These are phyloP conservation scores for Fusarium dlaminii DNA, from an alignment of 2,329 filamentous ascomycete species.

Conservation along the genomic window DNA sequence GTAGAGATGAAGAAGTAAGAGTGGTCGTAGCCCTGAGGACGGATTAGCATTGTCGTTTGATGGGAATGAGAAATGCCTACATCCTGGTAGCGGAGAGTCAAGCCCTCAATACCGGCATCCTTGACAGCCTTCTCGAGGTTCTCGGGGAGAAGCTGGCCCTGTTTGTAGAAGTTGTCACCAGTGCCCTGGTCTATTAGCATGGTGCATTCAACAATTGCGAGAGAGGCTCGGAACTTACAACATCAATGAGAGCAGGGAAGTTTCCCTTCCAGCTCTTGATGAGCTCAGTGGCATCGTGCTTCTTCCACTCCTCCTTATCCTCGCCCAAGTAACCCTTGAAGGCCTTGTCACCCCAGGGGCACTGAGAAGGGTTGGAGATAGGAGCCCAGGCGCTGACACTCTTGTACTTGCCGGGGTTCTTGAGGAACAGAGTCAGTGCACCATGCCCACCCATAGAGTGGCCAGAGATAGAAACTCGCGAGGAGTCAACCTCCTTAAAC, in stretches of 20 bases:
- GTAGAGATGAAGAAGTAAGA: conserved; percentile 96
- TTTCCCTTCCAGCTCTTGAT: conserved; percentile 77
- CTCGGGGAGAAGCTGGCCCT: conserved; percentile 90
- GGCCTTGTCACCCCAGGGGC: conserved; percentile 95
- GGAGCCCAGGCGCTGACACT: conserved; percentile 91
- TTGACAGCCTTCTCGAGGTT: conserved; percentile 86
- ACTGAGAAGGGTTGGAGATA: conserved; percentile 84
- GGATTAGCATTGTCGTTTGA: not conserved
- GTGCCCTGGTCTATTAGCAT: conserved; percentile 69
- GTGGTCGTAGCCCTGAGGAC: conserved; percentile 83
- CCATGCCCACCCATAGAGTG: conserved; percentile 99
- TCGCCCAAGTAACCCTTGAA: conserved; percentile 90
- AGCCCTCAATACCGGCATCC: conserved; percentile 75
- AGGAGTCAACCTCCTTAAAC: conserved; percentile 75
- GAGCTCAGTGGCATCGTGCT: conserved; percentile 92
- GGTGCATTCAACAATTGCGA: too few species aligned
- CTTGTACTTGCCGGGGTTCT: conserved; percentile 89
- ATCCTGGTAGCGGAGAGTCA: conserved; percentile 84
- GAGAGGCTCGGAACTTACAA: conserved; percentile 63
- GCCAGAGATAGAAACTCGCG: conserved; percentile 83
- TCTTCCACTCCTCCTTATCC: conserved; percentile 80
- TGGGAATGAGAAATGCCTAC: conserved; percentile 50
- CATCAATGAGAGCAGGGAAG: conserved; percentile 85
- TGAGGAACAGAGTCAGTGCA: conserved; percentile 89
- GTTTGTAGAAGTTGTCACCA: conserved; percentile 96